Base-by-base conservation (phyloP, 208 protist genomes). In the Wallacemonas rigidus region DNA sequence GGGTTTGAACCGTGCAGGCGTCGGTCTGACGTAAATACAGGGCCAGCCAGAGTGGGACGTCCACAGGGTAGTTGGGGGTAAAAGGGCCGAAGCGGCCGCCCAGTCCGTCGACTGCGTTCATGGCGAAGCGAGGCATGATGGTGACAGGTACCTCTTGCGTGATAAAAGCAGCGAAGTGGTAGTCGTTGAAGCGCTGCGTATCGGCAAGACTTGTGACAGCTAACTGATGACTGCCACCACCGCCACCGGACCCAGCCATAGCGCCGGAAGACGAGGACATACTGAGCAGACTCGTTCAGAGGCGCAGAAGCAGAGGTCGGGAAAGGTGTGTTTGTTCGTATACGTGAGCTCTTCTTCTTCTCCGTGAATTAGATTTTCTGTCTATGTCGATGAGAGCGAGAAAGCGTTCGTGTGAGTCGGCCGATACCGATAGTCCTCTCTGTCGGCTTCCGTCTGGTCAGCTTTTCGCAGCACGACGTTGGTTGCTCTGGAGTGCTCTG, bases 1-100 rank as follows among this genome's bases (percentile, higher is more conserved):
- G 92, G 0, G 82, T 80, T 14, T 73, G 67, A 26, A 97, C 81
- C 9, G 76, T 77, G 76, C 92, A 97, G n/a, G 87, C 88, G 74
- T 91, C 87, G 5, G 89, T 97, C 61, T 92, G 86, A 0, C 84
- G 86, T 15, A 97, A 78, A 72, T 95, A 86, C 14, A 97, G 79
- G 11, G 89, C 92, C 17, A 97, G 83, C 88, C 89, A 97, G 53
- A 97, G 80, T 7, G 92, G 92, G 9, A 97, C 82, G 8, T 89
- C 80, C 2, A 90, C 76, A 3, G 92, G 89, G 72, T 86, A 90
- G 75, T 97, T 90, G 6, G 88, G 83, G 1, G 76, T 71, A 55
- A 97, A 97, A 1, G 92, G 92, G 40, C 92, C 92, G 72, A 86
- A 94, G 55, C 72, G 68, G 51, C 86, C 86, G 43, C 85, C 80